Percentiles rank a stretch among this genome's conserved stretches.
These are phyloP conservation scores for Hemisphaericaspora xylofermentans DNA, from an alignment of 1,139 yeast genomes.

Conservation along the genomic window DNA sequence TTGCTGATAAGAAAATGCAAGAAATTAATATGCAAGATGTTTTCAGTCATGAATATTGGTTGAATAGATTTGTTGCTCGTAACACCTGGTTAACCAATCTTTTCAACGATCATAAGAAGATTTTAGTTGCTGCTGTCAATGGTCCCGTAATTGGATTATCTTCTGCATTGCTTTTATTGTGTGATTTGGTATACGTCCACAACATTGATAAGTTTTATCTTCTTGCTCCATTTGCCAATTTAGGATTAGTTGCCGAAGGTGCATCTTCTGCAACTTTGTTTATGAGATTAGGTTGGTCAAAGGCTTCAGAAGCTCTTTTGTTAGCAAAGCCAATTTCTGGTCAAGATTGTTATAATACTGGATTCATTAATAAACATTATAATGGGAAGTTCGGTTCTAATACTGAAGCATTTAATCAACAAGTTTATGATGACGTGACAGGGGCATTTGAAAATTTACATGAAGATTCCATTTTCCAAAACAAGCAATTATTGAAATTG, in stretches of 20 bases:
- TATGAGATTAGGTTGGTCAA: conserved; percentile 69
- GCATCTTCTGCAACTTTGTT: conserved; percentile 70
- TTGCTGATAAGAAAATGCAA: conserved; percentile 34
- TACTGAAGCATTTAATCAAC: conserved; percentile 59
- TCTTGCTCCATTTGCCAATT: conserved; percentile 76
- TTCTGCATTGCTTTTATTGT: conserved; percentile 70
- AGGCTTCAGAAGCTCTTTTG: conserved; percentile 71
- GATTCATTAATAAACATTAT: conserved; percentile 58
- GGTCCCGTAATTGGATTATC: conserved; percentile 87
- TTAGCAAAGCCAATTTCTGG: conserved; percentile 68
- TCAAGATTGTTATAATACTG: conserved; percentile 54
- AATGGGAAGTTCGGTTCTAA: conserved; percentile 42
- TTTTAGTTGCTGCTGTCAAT: conserved; percentile 72
- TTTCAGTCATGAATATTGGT: conserved; percentile 54
- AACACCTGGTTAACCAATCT: conserved; percentile 69
- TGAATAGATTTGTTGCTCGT: conserved; percentile 61
- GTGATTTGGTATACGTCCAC: conserved; percentile 73
- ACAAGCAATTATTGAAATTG: conserved; percentile 56
- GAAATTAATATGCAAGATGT: conserved; percentile 25
- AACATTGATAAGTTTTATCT: conserved; percentile 58
- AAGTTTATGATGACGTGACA: conserved; percentile 49
- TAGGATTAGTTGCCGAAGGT: conserved; percentile 86
- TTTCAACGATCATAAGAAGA: conserved; percentile 70
- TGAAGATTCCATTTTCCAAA: conserved; percentile 57
- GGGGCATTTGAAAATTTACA: conserved; percentile 50